A percentile compares a stretch with the other conserved stretches of the same genome.
Evolutionary conservation across 805 yeast species (phyloP).

Genomic region (Torulaspora gathmanii): DNA sequence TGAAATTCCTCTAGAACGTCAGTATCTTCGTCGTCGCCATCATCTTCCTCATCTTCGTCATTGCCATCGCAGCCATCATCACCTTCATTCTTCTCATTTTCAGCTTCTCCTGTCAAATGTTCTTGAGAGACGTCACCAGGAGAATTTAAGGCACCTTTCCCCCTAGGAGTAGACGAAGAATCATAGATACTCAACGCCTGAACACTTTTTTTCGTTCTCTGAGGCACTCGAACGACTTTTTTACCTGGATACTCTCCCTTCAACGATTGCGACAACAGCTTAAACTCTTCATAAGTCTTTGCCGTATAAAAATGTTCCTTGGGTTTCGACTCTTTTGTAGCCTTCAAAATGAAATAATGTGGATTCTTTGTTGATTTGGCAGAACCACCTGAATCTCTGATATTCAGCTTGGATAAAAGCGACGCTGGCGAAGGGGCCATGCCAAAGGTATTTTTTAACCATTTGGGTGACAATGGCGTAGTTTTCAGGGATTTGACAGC

Average conservation of each 20-base stretch:
- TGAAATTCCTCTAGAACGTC: conserved; percentile 23
- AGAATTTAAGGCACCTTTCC: conserved; percentile 17
- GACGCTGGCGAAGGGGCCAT: conserved; percentile 20
- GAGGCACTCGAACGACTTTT: conserved; percentile 55
- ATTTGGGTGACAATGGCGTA: conserved; percentile 13
- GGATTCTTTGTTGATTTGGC: conserved; percentile 9
- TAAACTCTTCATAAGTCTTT: conserved; percentile 66
- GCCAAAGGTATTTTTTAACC: conserved; percentile 32
- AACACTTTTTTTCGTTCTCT: conserved; percentile 42
- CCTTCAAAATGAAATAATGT: conserved; percentile 48
- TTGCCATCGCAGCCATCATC: conserved; percentile 3
- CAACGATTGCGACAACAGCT: conserved; percentile 48
- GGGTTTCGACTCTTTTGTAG: conserved; percentile 33
- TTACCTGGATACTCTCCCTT: conserved; percentile 64
- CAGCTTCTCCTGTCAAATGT: not conserved
- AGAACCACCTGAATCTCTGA: conserved; percentile 15
- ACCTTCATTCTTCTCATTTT: not conserved
- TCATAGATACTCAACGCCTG: conserved; percentile 22
- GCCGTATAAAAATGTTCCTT: conserved; percentile 44
- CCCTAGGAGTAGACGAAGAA: conserved; percentile 18
- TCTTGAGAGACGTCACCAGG: conserved; percentile 11
- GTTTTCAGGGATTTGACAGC: conserved; percentile 1
- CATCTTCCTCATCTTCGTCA: not conserved
- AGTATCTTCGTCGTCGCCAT: conserved; percentile 8
- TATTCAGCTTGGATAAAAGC: conserved; percentile 29